Evolutionary conservation across 768 basidiomycete genomes (phyloP).

Genomic region (Psilocybe tampanensis): DNA sequence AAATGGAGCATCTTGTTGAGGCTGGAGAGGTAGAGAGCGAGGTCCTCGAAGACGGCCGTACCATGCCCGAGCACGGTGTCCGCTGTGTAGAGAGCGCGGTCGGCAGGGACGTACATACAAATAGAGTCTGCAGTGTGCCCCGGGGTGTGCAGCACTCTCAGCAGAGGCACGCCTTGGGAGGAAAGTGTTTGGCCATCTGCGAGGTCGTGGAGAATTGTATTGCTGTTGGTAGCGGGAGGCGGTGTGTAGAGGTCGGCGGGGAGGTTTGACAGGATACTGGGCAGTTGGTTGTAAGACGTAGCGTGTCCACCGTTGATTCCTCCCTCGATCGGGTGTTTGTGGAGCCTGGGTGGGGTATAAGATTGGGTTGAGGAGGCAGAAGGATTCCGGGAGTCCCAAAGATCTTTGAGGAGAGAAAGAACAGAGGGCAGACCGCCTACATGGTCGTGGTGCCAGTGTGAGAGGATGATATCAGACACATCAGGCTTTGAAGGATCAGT

Average conservation of each 20-base stretch:
- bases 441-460: conserved; percentile 92
- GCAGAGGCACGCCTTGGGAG: conserved; percentile 28
- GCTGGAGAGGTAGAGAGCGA: conserved; percentile 67
- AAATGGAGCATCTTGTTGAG: conserved; percentile 61
- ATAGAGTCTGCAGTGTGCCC: conserved; percentile 92
- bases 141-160: conserved; percentile 81
- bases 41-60: conserved; percentile 86
- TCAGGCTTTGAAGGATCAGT: conserved; percentile 47
- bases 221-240: conserved; percentile 34
- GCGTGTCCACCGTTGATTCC: conserved; percentile 18
- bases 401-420: conserved; percentile 58
- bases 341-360: conserved; percentile 70
- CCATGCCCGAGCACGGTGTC: conserved; percentile 93
- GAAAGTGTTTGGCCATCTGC: conserved; percentile 50
- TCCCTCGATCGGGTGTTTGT: conserved; percentile 62
- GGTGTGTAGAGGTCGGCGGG: conserved; percentile 49
- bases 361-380: no score
- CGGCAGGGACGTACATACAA: conserved; percentile 66
- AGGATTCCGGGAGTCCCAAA: conserved; percentile 60
- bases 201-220: conserved; percentile 50
- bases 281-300: conserved; percentile 35
- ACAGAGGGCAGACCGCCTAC: conserved; percentile 75
- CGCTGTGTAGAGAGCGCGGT: conserved; percentile 82
- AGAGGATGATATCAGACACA: conserved; percentile 88
- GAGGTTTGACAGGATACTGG: conserved; percentile 42